A percentile compares a stretch with the other conserved stretches of the same genome.
These are phyloP conservation scores for Fusarium caatingaense DNA, from an alignment of 2,329 filamentous ascomycete genomes.

Conservation along the genomic window DNA sequence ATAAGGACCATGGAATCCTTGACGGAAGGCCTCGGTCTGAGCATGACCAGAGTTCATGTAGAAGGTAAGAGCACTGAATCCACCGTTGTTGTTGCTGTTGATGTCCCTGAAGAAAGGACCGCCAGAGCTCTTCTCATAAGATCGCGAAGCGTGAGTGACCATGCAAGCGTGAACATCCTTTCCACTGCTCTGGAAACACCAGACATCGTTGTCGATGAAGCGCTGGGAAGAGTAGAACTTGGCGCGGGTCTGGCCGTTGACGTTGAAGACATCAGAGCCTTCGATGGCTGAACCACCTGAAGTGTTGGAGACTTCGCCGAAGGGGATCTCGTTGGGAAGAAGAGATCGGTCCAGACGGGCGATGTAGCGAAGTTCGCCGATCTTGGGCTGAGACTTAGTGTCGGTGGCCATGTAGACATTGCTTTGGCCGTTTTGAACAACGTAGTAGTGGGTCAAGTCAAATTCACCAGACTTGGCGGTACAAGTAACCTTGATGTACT, in stretches of 20 bases:
- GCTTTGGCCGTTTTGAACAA: constrained; percentile 69
- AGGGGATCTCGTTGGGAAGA: constrained; percentile 65
- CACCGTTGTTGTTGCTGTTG: constrained; percentile 71
- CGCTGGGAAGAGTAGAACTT: constrained; percentile 77
- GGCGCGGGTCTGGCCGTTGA: constrained; percentile 71
- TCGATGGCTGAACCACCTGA: constrained; percentile 64
- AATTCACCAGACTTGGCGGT: constrained; percentile 60
- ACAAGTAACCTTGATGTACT: constrained; percentile 71
- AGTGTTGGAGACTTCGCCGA: constrained; percentile 67
- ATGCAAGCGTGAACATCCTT: constrained; percentile 69
- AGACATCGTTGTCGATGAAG: constrained; percentile 75
- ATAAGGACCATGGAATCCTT: constrained; percentile 75
- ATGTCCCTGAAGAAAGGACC: constrained; percentile 76
- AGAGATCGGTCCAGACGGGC: constrained; percentile 65
- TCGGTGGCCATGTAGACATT: constrained; percentile 72
- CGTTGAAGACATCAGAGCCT: constrained; percentile 68
- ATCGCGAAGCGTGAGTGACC: constrained; percentile 58
- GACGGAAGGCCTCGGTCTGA: constrained; percentile 70
- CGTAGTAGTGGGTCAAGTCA: constrained; percentile 70
- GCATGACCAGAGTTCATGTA: constrained; percentile 76
- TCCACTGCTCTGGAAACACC: constrained; percentile 66
- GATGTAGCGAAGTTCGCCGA: constrained; percentile 74
- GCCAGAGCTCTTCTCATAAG: constrained; percentile 70
- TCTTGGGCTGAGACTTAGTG: constrained; percentile 65
- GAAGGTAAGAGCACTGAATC: constrained; percentile 69